Conservation (phyloP, 164 flowering plant genomes). For the Magnolia sinica region DNA sequence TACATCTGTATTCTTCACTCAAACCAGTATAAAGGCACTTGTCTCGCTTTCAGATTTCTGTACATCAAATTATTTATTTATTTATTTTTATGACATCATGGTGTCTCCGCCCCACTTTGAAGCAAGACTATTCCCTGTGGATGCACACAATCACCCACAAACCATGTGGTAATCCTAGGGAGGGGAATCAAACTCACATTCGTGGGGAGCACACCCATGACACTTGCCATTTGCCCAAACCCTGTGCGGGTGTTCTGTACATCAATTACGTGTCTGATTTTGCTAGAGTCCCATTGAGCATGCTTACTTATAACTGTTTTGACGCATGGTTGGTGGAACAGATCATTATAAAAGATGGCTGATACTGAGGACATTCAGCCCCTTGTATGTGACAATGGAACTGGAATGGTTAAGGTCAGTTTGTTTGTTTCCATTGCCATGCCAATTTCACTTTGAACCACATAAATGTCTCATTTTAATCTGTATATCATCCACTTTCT, state of each 20-base stretch:
- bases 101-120: neutral
- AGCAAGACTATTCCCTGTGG: neutral
- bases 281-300: neutral
- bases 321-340: neutral
- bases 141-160: too few species aligned
- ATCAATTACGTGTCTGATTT: neutral
- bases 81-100: neutral
- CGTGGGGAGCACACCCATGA: too few species aligned
- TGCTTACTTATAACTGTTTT: neutral
- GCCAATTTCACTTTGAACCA: neutral
- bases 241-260: neutral
- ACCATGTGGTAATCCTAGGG: too few species aligned
- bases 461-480: neutral
- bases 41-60: neutral
- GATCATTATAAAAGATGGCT: conserved; percentile 39
- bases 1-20: too few species aligned
- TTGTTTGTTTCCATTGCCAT: neutral
- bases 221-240: too few species aligned
- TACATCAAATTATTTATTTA: neutral
- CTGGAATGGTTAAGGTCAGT: conserved; percentile 63
- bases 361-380: conserved; percentile 62
- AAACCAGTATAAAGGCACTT: neutral
- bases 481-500: neutral
- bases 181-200: too few species aligned
- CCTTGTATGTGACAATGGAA: conserved; percentile 63